phyloP scores from a whole-genome alignment of 2,329 filamentous ascomycete species.

The Cercospora zeina region DNA sequence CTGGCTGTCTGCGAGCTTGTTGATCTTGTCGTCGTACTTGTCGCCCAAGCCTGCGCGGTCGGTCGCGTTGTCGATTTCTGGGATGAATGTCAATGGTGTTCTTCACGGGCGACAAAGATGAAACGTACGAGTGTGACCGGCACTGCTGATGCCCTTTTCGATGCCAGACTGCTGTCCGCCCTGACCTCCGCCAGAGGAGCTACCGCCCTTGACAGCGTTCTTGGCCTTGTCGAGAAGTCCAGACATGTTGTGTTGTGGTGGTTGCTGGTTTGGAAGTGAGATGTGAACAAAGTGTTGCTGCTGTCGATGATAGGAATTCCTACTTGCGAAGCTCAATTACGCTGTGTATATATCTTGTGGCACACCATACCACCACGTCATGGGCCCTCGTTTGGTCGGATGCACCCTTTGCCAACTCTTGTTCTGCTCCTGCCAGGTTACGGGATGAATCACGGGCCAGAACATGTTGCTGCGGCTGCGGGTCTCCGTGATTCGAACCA shows the following conservation, averaged over 20 bases:
- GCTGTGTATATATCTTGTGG: background rate
- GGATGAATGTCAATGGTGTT: background rate
- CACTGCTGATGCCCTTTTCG: slow-evolving; percentile 26
- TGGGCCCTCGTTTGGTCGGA: slow-evolving; percentile 13
- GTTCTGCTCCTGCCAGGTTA: slow-evolving; percentile 17
- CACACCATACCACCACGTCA: background rate
- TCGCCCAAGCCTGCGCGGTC: slow-evolving; percentile 29
- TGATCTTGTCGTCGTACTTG: slow-evolving; percentile 34
- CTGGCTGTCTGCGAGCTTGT: slow-evolving; percentile 32
- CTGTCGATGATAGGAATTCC: background rate
- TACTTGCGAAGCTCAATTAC: background rate
- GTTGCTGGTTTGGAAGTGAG: background rate
- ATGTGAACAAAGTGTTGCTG: background rate
- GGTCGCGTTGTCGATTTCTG: slow-evolving; percentile 28
- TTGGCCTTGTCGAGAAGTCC: slow-evolving; percentile 34
- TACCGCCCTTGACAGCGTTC: slow-evolving; percentile 25
- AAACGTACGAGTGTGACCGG: slow-evolving; percentile 22
- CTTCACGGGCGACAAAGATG: too few relatives aligned
- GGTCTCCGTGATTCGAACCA: background rate
- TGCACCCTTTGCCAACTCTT: slow-evolving; percentile 14
- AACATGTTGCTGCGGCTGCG: background rate
- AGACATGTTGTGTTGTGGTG: slow-evolving; percentile 24
- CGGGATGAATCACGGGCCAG: background rate
- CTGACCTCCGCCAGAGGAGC: slow-evolving; percentile 15
- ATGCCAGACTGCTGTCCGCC: slow-evolving; percentile 18